phyloP scores from a whole-genome alignment of 2,329 filamentous ascomycete species.

The Raffaelea deltoideospora region DNA sequence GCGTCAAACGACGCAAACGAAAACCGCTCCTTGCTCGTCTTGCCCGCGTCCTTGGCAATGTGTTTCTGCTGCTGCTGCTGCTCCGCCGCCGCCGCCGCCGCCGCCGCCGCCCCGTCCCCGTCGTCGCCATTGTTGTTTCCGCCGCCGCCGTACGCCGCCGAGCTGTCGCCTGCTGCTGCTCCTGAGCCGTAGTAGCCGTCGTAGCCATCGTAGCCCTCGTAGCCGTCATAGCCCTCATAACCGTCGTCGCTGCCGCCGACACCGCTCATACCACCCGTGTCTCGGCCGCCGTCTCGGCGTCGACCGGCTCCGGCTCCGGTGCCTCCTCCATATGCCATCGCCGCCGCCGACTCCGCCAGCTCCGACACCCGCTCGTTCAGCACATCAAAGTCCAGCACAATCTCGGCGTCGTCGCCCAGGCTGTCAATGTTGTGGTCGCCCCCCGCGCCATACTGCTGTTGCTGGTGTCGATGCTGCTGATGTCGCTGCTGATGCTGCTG shows the following conservation, averaged over 20 bases:
- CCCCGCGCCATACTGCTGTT: slow-evolving; percentile 19
- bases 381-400: slow-evolving; percentile 42
- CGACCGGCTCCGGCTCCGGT: background rate
- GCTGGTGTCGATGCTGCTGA: slow-evolving; percentile 1
- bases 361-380: slow-evolving; percentile 29
- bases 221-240: slow-evolving; percentile 19
- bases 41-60: slow-evolving; percentile 83
- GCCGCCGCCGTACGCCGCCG: too few species aligned
- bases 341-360: slow-evolving; percentile 19
- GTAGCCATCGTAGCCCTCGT: too few species aligned
- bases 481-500: slow-evolving; percentile 19
- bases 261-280: slow-evolving; percentile 7
- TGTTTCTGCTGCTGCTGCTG: too few species aligned
- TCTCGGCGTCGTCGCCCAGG: slow-evolving; percentile 78
- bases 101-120: slow-evolving; percentile 32
- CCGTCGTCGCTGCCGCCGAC: slow-evolving; percentile 6
- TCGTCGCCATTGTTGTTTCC: slow-evolving; percentile 11
- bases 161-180: too few species aligned
- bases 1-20: slow-evolving; percentile 97
- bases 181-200: too few species aligned
- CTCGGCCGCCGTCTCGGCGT: slow-evolving; percentile 1
- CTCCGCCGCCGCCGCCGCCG: too few species aligned
- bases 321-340: slow-evolving; percentile 2
- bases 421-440: slow-evolving; percentile 57
- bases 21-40: slow-evolving; percentile 93